Conservation (phyloP, 106 monocot genomes). For the Dactylorhiza incarnata region DNA sequence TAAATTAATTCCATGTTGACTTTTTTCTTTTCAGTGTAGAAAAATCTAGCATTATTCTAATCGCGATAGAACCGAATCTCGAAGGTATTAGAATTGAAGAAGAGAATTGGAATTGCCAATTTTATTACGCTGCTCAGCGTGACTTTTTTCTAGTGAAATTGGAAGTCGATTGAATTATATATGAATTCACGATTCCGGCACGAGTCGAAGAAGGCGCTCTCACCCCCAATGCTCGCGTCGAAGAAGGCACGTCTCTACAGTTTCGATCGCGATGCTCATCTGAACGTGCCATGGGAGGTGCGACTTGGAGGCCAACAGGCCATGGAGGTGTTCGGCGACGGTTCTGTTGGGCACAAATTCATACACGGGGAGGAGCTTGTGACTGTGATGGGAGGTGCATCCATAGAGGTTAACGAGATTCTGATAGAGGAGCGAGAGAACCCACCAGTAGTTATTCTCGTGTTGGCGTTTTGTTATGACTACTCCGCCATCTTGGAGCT, state of each 20-base stretch:
- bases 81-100: too few relatives aligned
- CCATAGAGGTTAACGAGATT: slow-evolving; percentile 56
- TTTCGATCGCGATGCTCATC: slow-evolving; percentile 39
- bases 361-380: slow-evolving; percentile 51
- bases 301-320: slow-evolving; percentile 10
- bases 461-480: slow-evolving; percentile 23
- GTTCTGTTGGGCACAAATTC: slow-evolving; percentile 52
- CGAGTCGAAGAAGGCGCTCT: too few relatives aligned
- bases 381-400: slow-evolving; percentile 47
- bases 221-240: too few relatives aligned
- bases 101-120: too few relatives aligned
- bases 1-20: too few relatives aligned
- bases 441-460: slow-evolving; percentile 8
- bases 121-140: too few relatives aligned
- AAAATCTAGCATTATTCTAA: too few relatives aligned
- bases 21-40: too few relatives aligned
- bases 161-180: too few relatives aligned
- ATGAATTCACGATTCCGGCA: too few relatives aligned
- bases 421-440: slow-evolving; percentile 45
- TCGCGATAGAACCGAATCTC: too few relatives aligned
- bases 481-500: slow-evolving; percentile 18
- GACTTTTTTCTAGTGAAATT: too few relatives aligned
- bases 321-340: slow-evolving; percentile 55
- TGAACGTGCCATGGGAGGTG: slow-evolving; percentile 29
- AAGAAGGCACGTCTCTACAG: slow-evolving; percentile 20